Conservation (phyloP, 2,329 filamentous ascomycete species). For the Keithomyces neogunnii region DNA sequence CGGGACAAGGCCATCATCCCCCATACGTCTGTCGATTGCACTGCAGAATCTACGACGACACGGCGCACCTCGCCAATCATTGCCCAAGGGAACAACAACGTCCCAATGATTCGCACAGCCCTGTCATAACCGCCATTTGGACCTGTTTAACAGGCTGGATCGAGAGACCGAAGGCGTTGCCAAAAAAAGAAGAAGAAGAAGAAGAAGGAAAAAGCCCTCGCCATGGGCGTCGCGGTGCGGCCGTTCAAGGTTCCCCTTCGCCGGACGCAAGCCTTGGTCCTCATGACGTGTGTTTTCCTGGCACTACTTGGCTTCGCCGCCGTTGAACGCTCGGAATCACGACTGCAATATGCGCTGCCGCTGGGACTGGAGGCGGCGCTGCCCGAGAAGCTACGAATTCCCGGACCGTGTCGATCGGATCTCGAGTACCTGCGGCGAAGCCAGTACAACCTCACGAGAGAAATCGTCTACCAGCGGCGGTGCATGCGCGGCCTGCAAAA, state of each 20-base stretch:
- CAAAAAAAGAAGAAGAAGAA: too few species aligned
- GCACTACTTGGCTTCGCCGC: constrained; percentile 4
- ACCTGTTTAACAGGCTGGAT: not conserved
- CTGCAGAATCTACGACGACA: too few species aligned
- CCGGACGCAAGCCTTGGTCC: not conserved
- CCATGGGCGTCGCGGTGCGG: constrained; percentile 6
- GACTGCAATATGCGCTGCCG: constrained; percentile 11
- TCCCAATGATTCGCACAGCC: not conserved
- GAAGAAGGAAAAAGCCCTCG: too few species aligned
- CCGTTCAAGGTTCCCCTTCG: constrained; percentile 6
- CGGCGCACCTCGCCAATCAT: too few species aligned
- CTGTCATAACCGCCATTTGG: not conserved
- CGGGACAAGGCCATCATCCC: too few species aligned
- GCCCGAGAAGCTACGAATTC: constrained; percentile 10
- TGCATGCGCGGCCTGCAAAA: constrained; percentile 32
- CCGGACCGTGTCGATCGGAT: constrained; percentile 14
- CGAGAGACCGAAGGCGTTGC: not conserved
- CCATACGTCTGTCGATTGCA: too few species aligned
- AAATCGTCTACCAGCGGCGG: constrained; percentile 34
- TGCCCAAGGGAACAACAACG: too few species aligned
- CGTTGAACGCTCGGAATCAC: constrained; percentile 7
- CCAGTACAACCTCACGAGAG: constrained; percentile 27
- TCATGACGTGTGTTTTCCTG: not conserved
- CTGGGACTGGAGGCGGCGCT: constrained; percentile 14
- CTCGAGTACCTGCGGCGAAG: constrained; percentile 21